A percentile compares a stretch with the other conserved stretches of the same genome.
phyloP scores from a whole-genome alignment of 2,329 filamentous ascomycete species.

The Geoglossum cookeanum region DNA sequence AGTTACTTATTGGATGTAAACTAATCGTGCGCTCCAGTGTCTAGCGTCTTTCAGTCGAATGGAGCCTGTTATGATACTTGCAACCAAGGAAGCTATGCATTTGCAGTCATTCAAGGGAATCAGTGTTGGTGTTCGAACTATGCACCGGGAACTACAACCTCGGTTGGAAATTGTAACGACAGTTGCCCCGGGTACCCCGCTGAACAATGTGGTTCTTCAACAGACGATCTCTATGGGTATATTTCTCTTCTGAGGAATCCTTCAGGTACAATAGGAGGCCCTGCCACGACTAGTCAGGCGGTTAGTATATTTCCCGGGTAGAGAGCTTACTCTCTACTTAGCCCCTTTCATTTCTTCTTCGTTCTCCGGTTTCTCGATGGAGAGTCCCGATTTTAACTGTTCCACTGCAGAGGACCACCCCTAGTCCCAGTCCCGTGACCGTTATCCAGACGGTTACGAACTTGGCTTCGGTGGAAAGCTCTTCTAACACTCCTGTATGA shows the following conservation, averaged over 20 bases:
- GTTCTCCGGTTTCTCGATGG: background rate
- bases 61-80: conserved; percentile 24
- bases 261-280: conserved; percentile 12
- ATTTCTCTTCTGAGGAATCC: conserved; percentile 18
- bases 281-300: conserved; percentile 4
- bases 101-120: conserved; percentile 26
- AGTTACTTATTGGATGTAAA: conserved; percentile 5
- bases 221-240: conserved; percentile 24
- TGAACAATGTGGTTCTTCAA: conserved; percentile 25
- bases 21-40: conserved; percentile 14
- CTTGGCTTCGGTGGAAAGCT: conserved; percentile 3
- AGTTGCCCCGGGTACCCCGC: conserved; percentile 27
- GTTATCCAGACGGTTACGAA: conserved; percentile 2
- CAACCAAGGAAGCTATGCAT: conserved; percentile 21
- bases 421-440: background rate
- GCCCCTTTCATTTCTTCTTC: background rate
- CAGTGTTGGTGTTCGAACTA: conserved; percentile 31
- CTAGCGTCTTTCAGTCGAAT: conserved; percentile 25
- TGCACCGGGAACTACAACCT: conserved; percentile 20
- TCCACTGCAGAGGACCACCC: background rate
- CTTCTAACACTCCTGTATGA: background rate
- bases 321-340: background rate
- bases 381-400: background rate
- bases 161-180: conserved; percentile 20
- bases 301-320: conserved; percentile 8